Evolutionary conservation across 371 early-diverging fungal species (phyloP).

Genomic region (Zancudomyces culisetae): DNA sequence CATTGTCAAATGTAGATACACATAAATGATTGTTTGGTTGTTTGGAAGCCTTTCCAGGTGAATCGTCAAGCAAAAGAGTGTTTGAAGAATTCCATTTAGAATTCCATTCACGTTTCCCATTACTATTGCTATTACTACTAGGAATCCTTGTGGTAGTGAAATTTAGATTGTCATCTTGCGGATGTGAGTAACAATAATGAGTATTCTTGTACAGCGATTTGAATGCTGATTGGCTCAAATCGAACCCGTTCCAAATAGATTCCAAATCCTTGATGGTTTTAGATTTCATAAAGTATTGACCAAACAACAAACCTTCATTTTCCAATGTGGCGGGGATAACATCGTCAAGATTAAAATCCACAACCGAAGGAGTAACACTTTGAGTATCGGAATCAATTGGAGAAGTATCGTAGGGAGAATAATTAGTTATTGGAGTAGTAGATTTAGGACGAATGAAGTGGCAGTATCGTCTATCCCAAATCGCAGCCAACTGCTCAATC

Average conservation of each 20-base stretch:
- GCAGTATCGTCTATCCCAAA: slow-evolving; percentile 43
- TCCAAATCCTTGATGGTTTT: slow-evolving; percentile 42
- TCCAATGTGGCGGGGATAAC: too few species aligned
- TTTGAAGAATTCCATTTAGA: slow-evolving; percentile 36
- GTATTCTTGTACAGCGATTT: slow-evolving; percentile 2
- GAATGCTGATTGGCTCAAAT: slow-evolving; percentile 5
- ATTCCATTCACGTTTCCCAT: not conserved
- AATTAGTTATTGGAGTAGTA: too few species aligned
- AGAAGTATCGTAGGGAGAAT: too few species aligned
- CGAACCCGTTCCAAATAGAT: slow-evolving; percentile 17
- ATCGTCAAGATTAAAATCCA: too few species aligned
- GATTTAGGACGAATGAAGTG: too few species aligned
- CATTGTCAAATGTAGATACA: slow-evolving; percentile 20
- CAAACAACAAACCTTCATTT: too few species aligned
- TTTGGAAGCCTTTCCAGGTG: slow-evolving; percentile 31
- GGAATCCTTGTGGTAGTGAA: not conserved
- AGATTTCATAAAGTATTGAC: slow-evolving; percentile 29
- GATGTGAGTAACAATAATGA: not conserved
- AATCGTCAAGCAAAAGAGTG: slow-evolving; percentile 50
- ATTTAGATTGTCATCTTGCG: slow-evolving; percentile 1
- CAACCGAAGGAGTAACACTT: too few species aligned
- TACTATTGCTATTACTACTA: not conserved
- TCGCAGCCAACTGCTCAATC: slow-evolving; percentile 19
- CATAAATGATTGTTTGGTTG: slow-evolving; percentile 44
- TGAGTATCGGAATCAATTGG: too few species aligned